phyloP scores from a whole-genome alignment of 2,329 filamentous ascomycete genomes.

The Zymoseptoria pseudotritici region DNA sequence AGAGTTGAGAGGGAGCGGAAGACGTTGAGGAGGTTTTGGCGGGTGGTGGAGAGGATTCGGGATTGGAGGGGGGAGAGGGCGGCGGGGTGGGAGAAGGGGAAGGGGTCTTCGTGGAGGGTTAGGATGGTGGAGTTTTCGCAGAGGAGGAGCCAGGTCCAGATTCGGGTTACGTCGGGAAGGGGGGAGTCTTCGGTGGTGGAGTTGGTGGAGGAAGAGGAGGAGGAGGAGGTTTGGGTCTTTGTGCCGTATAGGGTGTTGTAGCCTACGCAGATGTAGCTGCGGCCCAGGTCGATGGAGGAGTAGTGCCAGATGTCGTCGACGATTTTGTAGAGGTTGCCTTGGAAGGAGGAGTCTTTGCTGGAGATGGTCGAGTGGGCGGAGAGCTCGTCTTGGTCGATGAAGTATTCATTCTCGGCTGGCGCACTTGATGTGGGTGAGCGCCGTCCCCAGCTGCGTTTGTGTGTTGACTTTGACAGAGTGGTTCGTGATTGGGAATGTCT shows the following conservation, averaged over 20 bases:
- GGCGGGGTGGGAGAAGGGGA: slow-evolving; percentile 31
- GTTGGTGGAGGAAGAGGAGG: neutral
- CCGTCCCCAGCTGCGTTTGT: slow-evolving; percentile 5
- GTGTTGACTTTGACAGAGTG: slow-evolving; percentile 7
- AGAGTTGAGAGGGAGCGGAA: slow-evolving; percentile 52
- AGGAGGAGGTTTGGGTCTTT: slow-evolving; percentile 4
- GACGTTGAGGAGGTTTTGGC: slow-evolving; percentile 54
- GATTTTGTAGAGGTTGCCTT: slow-evolving; percentile 48
- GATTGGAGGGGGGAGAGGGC: slow-evolving; percentile 36
- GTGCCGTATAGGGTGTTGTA: slow-evolving; percentile 56
- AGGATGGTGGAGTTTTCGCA: slow-evolving; percentile 64
- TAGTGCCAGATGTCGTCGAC: slow-evolving; percentile 69
- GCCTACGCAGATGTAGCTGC: slow-evolving; percentile 62
- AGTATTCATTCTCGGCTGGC: slow-evolving; percentile 8
- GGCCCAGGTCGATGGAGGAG: slow-evolving; percentile 62
- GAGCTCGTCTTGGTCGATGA: slow-evolving; percentile 18
- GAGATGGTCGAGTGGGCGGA: slow-evolving; percentile 22
- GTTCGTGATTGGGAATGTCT: slow-evolving; percentile 6
- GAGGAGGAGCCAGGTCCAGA: slow-evolving; percentile 64
- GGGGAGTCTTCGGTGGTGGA: neutral
- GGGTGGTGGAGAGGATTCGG: slow-evolving; percentile 44
- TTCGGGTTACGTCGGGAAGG: neutral
- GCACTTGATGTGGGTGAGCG: slow-evolving; percentile 1
- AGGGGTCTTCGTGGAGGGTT: slow-evolving; percentile 58
- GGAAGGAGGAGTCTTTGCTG: slow-evolving; percentile 16